phyloP scores from a whole-genome alignment of 1,284 basidiomycete genomes.

The Ceratobasidium sp. region DNA sequence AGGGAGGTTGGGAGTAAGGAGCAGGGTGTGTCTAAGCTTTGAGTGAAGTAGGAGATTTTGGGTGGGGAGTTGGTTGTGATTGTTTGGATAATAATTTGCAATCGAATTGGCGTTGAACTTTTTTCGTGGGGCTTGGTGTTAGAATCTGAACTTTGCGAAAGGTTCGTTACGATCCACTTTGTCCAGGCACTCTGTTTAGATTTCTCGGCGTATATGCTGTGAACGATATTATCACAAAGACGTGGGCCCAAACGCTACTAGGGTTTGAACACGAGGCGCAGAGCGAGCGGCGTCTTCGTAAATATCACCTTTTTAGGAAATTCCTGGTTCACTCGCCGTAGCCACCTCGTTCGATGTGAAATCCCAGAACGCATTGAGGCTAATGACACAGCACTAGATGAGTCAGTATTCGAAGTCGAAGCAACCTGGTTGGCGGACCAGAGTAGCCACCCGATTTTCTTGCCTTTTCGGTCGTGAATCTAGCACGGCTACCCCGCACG shows the following conservation, averaged over 20 bases:
- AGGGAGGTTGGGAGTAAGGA: conserved; percentile 47
- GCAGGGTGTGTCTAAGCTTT: conserved; percentile 17
- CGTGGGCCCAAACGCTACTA: background rate
- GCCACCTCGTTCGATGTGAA: conserved; percentile 1
- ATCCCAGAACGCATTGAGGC: background rate
- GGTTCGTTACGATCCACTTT: background rate
- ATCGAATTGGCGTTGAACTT: conserved; percentile 9
- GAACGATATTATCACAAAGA: background rate
- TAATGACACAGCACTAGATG: background rate
- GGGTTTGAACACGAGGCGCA: background rate
- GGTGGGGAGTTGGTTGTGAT: background rate
- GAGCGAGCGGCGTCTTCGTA: background rate
- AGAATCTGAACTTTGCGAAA: too few relatives aligned
- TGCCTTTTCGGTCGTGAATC: background rate
- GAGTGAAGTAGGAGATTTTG: background rate
- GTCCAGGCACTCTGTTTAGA: background rate
- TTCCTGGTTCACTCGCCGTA: background rate
- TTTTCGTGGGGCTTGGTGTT: background rate
- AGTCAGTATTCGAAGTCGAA: conserved; percentile 1
- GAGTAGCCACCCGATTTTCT: background rate
- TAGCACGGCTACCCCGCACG: background rate
- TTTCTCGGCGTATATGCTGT: background rate
- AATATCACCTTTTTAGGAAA: background rate
- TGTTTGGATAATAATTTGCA: conserved; percentile 11
- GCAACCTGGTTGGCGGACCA: background rate